A percentile compares a stretch with the other conserved stretches of the same genome.
Conservation (phyloP, 23 red algal species). For the Chondrus crispus region DNA sequence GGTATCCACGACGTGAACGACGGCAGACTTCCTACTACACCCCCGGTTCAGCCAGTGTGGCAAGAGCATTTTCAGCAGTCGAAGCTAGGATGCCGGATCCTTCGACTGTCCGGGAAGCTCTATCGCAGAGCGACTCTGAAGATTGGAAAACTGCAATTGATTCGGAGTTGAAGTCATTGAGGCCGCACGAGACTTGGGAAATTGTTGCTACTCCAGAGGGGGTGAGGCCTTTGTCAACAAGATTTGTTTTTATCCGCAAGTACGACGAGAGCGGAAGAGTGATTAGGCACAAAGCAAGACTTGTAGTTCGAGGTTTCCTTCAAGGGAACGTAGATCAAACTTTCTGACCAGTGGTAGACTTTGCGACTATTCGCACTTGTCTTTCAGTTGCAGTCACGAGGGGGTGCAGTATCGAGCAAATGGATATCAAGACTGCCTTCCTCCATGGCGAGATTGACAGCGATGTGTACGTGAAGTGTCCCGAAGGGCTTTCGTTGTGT, state of each 20-base stretch:
- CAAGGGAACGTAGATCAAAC: not conserved
- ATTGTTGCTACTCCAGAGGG: not conserved
- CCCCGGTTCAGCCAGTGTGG: not conserved
- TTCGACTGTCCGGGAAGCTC: not conserved
- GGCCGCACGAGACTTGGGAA: not conserved
- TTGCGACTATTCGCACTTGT: not conserved
- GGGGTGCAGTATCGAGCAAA: not conserved
- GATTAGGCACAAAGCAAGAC: not conserved
- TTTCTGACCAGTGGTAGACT: not conserved
- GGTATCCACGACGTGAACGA: not conserved
- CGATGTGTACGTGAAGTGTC: not conserved
- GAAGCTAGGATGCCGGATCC: not conserved
- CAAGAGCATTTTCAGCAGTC: not conserved
- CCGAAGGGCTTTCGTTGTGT: not conserved
- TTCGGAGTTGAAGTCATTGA: not conserved
- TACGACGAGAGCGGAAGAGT: not conserved
- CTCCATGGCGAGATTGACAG: not conserved
- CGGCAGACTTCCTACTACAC: not conserved
- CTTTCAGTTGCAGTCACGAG: not conserved
- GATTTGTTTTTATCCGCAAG: not conserved
- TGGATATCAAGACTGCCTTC: not conserved
- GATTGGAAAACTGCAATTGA: not conserved
- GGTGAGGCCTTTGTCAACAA: not conserved
- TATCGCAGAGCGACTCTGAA: not conserved
- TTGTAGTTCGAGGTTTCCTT: not conserved